Base-by-base conservation (phyloP, 495 filamentous ascomycete genomes). In the Aspergillus sclerotiicarbonarius region DNA sequence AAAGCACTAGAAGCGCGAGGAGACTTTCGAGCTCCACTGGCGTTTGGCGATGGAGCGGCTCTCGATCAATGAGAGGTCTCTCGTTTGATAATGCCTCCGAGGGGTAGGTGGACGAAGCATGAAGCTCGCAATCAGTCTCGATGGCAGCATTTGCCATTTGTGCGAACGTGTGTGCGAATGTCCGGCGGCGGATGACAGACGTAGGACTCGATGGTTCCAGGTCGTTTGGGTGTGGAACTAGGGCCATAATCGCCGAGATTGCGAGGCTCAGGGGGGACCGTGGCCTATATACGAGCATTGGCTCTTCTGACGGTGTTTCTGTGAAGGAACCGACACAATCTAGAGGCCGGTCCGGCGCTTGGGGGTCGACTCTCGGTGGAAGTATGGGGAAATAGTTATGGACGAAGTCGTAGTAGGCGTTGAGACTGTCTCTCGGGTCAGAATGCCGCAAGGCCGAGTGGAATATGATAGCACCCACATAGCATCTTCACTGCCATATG, bases 391-490 rank as follows among this genome's bases (percentile, higher is more conserved):
- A 82, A 64, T 81, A 85, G 16, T 69, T 64, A 66, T 86, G 82
- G 43, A 85, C 81, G 62, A 80, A 85, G 29, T 81, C 78, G 60
- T 85, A 86, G 62, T 85, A 85, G 21, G 81, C 83, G 51, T 81
- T 80, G 52, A 86, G 66, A 63, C 83, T 86, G 58, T 31, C 6
- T 0, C 5, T 12, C 37, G 13, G 12, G 71, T 67, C 69, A 76
- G 67, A 52, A 60, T 8, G 8, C 19, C 20, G 10, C 10, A 33
- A 31, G 16, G 37, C 21, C 25, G 5, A 51, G 37, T n/a, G 13
- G 16, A 33, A 33, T 30, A 2, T 33, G 5, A 39, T 3, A 53
- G 10, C n/a, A 68, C 74, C 49, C 59, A 77, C 76, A 79, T 76
- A 45, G 74, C 74, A 15, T 66, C 60, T 44, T 79, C 76, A 51